Conservation (phyloP, 1,284 basidiomycete species). For the Marasmius fiardii region DNA sequence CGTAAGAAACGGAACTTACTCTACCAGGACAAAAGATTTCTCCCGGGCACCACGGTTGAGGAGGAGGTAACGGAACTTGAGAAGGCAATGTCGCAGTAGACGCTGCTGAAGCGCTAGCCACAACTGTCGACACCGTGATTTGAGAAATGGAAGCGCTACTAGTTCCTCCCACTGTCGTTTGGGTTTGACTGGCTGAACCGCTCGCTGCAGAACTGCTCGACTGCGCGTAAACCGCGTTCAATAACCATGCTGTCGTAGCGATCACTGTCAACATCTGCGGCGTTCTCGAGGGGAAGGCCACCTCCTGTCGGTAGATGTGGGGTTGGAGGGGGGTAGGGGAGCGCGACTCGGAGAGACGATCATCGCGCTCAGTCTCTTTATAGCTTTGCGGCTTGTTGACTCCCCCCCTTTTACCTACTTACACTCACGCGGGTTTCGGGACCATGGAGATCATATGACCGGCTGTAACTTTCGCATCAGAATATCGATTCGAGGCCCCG, state of each 20-base stretch:
- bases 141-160: slow-evolving; percentile 24
- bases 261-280: slow-evolving; percentile 26
- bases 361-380: slow-evolving; percentile 4
- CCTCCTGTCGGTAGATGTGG: too few relatives aligned
- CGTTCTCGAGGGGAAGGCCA: slow-evolving; percentile 2
- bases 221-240: slow-evolving; percentile 24
- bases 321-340: background rate
- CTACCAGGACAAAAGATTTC: slow-evolving; percentile 80
- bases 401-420: too few relatives aligned
- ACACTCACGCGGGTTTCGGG: too few relatives aligned
- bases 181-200: too few relatives aligned
- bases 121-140: slow-evolving; percentile 52
- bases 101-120: slow-evolving; percentile 61
- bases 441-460: too few relatives aligned
- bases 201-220: slow-evolving; percentile 15
- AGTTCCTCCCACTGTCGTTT: background rate
- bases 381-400: too few relatives aligned
- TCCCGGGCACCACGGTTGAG: slow-evolving; percentile 77
- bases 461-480: background rate
- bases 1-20: slow-evolving; percentile 43
- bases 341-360: background rate
- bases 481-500: too few relatives aligned
- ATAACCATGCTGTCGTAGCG: slow-evolving; percentile 22
- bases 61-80: slow-evolving; percentile 66
- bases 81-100: slow-evolving; percentile 57